A percentile compares a stretch with the other conserved stretches of the same genome.
These are phyloP conservation scores for Rhizophagus prolifer DNA, from an alignment of 192 early-diverging fungal genomes.

Conservation along the genomic window DNA sequence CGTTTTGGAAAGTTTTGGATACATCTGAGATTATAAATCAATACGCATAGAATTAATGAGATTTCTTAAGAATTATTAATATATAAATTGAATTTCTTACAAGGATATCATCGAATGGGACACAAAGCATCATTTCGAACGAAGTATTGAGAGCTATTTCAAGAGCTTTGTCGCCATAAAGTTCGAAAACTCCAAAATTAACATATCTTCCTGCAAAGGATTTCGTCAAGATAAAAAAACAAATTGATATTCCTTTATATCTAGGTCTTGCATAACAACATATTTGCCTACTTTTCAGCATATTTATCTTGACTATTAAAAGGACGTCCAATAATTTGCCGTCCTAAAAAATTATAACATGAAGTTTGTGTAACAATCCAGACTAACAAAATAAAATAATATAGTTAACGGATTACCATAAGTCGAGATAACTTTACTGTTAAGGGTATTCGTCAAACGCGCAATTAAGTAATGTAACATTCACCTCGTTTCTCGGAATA, in stretches of 20 bases:
- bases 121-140: conserved; percentile 68
- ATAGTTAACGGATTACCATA: conserved; percentile 23
- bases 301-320: conserved; percentile 40
- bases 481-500: conserved; percentile 85
- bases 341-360: conserved; percentile 14
- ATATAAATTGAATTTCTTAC: conserved; percentile 34
- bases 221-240: conserved; percentile 69
- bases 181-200: conserved; percentile 87
- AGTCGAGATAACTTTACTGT: conserved; percentile 22
- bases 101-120: conserved; percentile 76
- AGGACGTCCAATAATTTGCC: conserved; percentile 11
- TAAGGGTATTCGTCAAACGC: conserved; percentile 20
- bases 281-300: conserved; percentile 46
- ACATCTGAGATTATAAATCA: conserved; percentile 41
- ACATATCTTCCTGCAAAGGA: conserved; percentile 81
- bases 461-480: conserved; percentile 14
- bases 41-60: not conserved
- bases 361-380: not conserved
- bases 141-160: conserved; percentile 61
- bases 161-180: conserved; percentile 82
- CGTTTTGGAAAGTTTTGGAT: conserved; percentile 57
- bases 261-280: conserved; percentile 19
- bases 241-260: conserved; percentile 77
- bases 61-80: not conserved
- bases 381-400: not conserved